phyloP scores from a whole-genome alignment of 768 basidiomycete species.

The Mycena latifolia region DNA sequence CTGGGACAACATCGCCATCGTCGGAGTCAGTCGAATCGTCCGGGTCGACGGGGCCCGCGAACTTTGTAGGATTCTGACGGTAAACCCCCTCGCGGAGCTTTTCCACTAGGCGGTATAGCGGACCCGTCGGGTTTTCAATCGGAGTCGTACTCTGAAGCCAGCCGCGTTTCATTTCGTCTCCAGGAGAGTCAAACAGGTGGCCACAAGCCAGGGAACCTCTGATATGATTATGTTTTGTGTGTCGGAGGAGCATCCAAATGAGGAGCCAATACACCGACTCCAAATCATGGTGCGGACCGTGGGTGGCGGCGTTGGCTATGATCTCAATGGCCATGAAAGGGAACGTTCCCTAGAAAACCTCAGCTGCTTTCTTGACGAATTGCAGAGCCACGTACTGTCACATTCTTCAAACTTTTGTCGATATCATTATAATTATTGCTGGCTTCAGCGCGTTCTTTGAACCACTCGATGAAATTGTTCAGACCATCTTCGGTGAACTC shows the following conservation, averaged over 20 bases:
- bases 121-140: neutral
- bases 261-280: constrained; percentile 29
- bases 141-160: neutral
- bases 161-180: neutral
- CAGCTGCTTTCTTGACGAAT: neutral
- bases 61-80: neutral
- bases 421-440: neutral
- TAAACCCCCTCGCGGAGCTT: neutral
- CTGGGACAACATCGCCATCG: too few species aligned
- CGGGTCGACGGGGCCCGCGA: too few species aligned
- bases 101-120: neutral
- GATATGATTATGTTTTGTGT: neutral
- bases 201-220: neutral
- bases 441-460: neutral
- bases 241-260: constrained; percentile 23
- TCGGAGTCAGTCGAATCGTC: too few species aligned
- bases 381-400: neutral
- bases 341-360: neutral
- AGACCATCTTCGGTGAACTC: constrained; percentile 2
- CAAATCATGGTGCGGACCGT: constrained; percentile 12
- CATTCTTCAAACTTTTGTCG: constrained; percentile 5
- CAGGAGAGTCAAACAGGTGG: neutral
- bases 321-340: constrained; percentile 15
- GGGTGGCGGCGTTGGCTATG: neutral
- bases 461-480: neutral